Conservation (phyloP, 164 flowering plant species). For the Paratinospora sagittata region DNA sequence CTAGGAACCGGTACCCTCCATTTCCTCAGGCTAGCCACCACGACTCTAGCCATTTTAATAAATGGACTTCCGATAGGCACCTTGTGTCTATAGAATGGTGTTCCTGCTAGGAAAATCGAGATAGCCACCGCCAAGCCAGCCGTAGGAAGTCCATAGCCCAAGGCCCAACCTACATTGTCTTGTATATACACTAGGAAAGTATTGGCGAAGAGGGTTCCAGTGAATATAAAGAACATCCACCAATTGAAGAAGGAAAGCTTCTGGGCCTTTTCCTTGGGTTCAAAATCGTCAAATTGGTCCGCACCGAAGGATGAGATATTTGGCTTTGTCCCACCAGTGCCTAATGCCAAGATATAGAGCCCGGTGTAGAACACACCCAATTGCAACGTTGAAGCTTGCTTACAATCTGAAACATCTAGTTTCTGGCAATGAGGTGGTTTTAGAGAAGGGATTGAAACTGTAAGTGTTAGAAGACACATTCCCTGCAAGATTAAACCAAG, state of each 20-base stretch:
- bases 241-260: conserved; percentile 9
- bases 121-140: neutral
- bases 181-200: conserved; percentile 7
- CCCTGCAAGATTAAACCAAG: conserved; percentile 5
- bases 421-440: conserved; percentile 10
- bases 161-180: conserved; percentile 6
- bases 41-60: conserved; percentile 10
- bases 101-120: conserved; percentile 3
- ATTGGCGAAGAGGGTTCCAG: conserved; percentile 11
- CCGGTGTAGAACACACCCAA: conserved; percentile 2
- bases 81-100: conserved; percentile 9
- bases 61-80: conserved; percentile 5
- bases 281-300: conserved; percentile 4
- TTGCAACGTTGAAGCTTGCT: conserved; percentile 8
- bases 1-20: neutral
- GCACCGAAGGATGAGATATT: conserved; percentile 3
- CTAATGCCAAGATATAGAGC: neutral
- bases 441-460: conserved; percentile 6
- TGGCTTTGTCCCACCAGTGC: conserved; percentile 1
- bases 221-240: conserved; percentile 3
- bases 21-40: conserved; percentile 8
- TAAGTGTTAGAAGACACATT: conserved; percentile 12
- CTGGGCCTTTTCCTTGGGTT: neutral
- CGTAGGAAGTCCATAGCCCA: conserved; percentile 10
- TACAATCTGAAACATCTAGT: conserved; percentile 5